These are phyloP conservation scores for Sphaerulina musiva DNA, from an alignment of 2,329 filamentous ascomycete genomes.

Conservation along the genomic window DNA sequence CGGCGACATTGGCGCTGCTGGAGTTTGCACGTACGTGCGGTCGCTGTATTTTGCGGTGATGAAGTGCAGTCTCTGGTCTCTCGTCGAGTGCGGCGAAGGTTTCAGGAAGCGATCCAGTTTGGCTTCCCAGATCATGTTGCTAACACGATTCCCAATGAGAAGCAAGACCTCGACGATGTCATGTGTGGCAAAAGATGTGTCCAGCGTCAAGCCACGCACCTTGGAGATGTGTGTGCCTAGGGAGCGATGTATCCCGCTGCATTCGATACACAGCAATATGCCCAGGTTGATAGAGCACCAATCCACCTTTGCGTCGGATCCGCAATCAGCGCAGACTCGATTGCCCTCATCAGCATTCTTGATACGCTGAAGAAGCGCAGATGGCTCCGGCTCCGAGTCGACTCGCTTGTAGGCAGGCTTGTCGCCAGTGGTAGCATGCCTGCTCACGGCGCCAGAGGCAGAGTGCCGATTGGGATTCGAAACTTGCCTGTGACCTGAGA, in stretches of 20 bases:
- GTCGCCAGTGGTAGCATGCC: slow-evolving; percentile 86
- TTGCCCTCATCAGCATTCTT: slow-evolving; percentile 90
- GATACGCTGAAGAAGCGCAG: slow-evolving; percentile 74
- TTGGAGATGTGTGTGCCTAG: slow-evolving; percentile 97
- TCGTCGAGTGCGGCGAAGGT: slow-evolving; percentile 66
- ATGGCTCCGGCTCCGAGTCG: slow-evolving; percentile 69
- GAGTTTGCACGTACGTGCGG: slow-evolving; percentile 68
- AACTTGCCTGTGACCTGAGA: slow-evolving; percentile 51
- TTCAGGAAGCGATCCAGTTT: slow-evolving; percentile 68
- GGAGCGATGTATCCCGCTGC: slow-evolving; percentile 92
- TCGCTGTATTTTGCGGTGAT: slow-evolving; percentile 95
- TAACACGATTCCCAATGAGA: slow-evolving; percentile 85
- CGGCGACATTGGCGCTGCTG: slow-evolving; percentile 58
- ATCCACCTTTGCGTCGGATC: slow-evolving; percentile 84
- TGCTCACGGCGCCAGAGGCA: slow-evolving; percentile 55
- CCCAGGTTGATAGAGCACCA: slow-evolving; percentile 98
- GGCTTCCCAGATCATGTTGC: slow-evolving; percentile 95
- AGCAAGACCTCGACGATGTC: slow-evolving; percentile 94
- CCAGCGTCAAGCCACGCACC: slow-evolving; percentile 86
- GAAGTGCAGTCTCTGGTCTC: slow-evolving; percentile 87
- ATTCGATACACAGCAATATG: slow-evolving; percentile 95
- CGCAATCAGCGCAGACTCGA: slow-evolving; percentile 88
- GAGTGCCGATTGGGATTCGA: slow-evolving; percentile 39
- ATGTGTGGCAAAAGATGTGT: slow-evolving; percentile 91
- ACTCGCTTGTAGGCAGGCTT: slow-evolving; percentile 67